Evolutionary conservation across 257 asterid genomes (phyloP), one percentile per base, ranked within the genome.

Genomic region (Solanum rostratum): DNA sequence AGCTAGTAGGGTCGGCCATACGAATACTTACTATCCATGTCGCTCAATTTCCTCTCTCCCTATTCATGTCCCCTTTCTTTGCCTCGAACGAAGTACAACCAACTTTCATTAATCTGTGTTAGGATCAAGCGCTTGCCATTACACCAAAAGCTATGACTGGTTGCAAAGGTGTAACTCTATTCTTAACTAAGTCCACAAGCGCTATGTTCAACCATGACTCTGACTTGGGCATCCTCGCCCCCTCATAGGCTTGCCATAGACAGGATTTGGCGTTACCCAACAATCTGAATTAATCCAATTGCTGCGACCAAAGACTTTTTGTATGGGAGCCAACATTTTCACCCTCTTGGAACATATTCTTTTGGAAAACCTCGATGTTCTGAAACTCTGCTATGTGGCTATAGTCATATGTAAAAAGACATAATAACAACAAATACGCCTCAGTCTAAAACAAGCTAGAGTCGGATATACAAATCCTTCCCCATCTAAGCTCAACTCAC

Each of bases 11-110:
- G 16, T 24, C 4, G 3, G 19, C 29, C 12, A 62, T 11, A 62
- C 11, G 69, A 62, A 37, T 68, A 6, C 7, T 68, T 29, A 18
- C 29, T 4, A 50, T 68, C 27, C 78, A 18, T 65, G 50, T 68
- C 3, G 4, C 14, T 68, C 78, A 33, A 65, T 15, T 65, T 65
- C 45, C 12, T 30, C 3, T 54, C 10, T 54, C 22, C 60, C 22
- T 19, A 13, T 19, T 55, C 27, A 55, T 13, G 59, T 12, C 2
- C 24, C 49, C 80, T 62, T 81, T 18, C 60, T 65, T 68, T 18
- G 41, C 86, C 45, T 82, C 82, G 60, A 88, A 84, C 87, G 87
- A 86, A 65, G 88, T 86, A 73, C 88, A 88, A n/a, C 89, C 87
- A 13, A 45, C 24, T 74, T 27, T 45, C 54, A 5, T 85, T 82